A percentile compares a stretch with the other conserved stretches of the same genome.
These are phyloP conservation scores for Camelina neglecta DNA, from an alignment of 345 rosid genomes.

Conservation along the genomic window DNA sequence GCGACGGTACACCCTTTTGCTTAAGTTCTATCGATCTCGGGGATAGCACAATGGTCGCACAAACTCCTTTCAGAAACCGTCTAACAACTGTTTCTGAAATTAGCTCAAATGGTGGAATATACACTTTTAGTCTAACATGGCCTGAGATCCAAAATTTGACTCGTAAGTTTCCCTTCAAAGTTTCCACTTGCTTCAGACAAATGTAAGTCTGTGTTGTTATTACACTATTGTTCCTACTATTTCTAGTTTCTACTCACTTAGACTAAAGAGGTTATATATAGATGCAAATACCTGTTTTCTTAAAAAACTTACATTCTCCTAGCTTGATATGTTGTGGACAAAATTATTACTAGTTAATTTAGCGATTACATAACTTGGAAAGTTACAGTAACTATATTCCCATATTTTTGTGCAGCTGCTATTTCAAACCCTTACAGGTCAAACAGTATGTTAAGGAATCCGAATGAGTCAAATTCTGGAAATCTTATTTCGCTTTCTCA, in stretches of 20 bases:
- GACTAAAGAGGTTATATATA: too few relatives aligned
- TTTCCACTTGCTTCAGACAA: neutral
- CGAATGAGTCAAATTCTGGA: slow-evolving; percentile 53
- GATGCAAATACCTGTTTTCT: too few relatives aligned
- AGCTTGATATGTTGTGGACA: too few relatives aligned
- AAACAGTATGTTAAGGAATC: slow-evolving; percentile 56
- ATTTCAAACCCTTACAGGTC: slow-evolving; percentile 55
- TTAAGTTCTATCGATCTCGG: slow-evolving; percentile 57
- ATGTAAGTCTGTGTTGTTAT: neutral
- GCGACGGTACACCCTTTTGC: slow-evolving; percentile 70
- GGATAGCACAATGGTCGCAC: slow-evolving; percentile 44
- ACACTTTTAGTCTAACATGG: slow-evolving; percentile 68
- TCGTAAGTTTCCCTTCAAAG: slow-evolving; percentile 53
- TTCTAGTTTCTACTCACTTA: too few relatives aligned
- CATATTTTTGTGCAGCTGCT: too few relatives aligned
- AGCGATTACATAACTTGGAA: too few relatives aligned
- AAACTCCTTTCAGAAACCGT: slow-evolving; percentile 39
- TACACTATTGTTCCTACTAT: too few relatives aligned
- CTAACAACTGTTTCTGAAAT: slow-evolving; percentile 50
- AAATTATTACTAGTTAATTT: too few relatives aligned
- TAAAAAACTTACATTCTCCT: too few relatives aligned
- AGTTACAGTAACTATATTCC: too few relatives aligned
- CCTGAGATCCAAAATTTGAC: slow-evolving; percentile 53
- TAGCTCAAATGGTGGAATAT: slow-evolving; percentile 48
- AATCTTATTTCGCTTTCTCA: slow-evolving; percentile 54